phyloP scores from a whole-genome alignment of 140 eudicot genomes.

The Senecio squalidus region DNA sequence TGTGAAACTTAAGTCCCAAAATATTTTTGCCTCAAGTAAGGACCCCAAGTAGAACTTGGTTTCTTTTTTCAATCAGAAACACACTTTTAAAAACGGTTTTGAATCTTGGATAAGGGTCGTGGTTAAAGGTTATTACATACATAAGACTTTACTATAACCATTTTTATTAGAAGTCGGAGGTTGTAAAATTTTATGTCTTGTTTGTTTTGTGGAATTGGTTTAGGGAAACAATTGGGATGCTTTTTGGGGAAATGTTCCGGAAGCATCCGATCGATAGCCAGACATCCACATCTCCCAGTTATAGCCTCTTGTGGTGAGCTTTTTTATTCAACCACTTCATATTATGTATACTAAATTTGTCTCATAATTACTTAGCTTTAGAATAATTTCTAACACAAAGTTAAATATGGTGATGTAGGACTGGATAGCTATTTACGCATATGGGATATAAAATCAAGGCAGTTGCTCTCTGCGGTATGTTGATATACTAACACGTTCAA shows the following conservation, averaged over 20 bases:
- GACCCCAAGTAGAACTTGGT: no score
- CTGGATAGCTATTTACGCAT: conserved; percentile 87
- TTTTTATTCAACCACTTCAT: conserved; percentile 1
- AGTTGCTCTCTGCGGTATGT: conserved; percentile 94
- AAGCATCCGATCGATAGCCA: conserved; percentile 83
- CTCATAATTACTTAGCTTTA: neutral
- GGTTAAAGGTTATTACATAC: no score
- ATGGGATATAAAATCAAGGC: conserved; percentile 86
- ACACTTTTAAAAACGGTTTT: no score
- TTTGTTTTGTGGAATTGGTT: conserved; percentile 12
- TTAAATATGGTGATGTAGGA: conserved; percentile 45
- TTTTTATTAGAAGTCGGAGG: neutral
- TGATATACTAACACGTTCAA: neutral
- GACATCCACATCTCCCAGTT: conserved; percentile 79
- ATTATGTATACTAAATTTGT: no score
- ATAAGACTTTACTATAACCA: no score
- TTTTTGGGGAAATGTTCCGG: conserved; percentile 96
- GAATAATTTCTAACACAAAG: neutral
- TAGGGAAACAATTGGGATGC: conserved; percentile 84
- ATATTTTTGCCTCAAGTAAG: no score
- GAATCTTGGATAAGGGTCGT: no score
- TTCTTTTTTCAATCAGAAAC: no score
- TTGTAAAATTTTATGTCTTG: neutral
- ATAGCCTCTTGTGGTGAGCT: conserved; percentile 93
- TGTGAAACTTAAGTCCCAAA: no score